Conservation (phyloP, 129 eudicot genomes). For the Erigeron canadensis region DNA sequence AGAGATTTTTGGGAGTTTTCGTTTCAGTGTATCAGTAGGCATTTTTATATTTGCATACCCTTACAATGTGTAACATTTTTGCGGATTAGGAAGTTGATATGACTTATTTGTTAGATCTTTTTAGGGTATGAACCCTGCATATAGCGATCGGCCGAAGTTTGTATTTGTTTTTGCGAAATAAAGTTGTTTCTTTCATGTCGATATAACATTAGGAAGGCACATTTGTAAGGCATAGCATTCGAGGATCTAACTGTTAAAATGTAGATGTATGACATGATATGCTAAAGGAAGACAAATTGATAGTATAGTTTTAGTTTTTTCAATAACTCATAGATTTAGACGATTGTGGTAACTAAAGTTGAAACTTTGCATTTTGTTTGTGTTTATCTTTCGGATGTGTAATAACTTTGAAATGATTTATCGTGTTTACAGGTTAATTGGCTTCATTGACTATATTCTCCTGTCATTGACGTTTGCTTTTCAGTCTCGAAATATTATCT, state of each 20-base stretch:
- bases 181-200: neutral
- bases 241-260: too few relatives aligned
- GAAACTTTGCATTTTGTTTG: constrained; percentile 12
- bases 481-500: constrained; percentile 12
- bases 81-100: neutral
- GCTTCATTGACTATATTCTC: neutral
- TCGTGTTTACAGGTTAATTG: constrained; percentile 30
- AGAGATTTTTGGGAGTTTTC: neutral
- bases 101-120: neutral
- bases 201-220: too few relatives aligned
- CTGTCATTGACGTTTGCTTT: constrained; percentile 19
- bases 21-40: neutral
- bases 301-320: neutral
- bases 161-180: neutral
- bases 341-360: neutral
- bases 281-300: constrained; percentile 9
- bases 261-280: neutral
- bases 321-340: neutral
- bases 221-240: too few relatives aligned
- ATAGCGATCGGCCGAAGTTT: neutral
- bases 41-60: neutral
- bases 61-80: neutral
- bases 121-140: neutral
- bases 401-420: constrained; percentile 26
- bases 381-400: constrained; percentile 8